Evolutionary conservation across 108 stramenopile genomes (phyloP).

Genomic region (Nitzschia inconspicua): DNA sequence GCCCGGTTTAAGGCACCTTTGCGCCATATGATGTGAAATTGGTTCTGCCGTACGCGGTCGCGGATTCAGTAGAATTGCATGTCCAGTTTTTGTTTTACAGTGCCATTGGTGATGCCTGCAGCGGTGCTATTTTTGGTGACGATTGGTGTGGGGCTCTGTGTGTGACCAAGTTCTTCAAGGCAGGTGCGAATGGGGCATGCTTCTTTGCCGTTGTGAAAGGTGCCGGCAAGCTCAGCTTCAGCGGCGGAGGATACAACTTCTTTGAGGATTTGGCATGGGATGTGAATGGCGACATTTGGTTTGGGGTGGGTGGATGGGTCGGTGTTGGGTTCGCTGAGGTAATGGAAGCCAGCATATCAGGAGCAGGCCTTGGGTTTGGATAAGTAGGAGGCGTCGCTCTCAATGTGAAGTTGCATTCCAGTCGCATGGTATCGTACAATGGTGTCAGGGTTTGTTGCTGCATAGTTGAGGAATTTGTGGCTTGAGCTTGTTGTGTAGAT

Average conservation of each 20-base stretch:
- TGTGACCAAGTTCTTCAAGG: conserved; percentile 35
- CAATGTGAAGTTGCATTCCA: too few relatives aligned
- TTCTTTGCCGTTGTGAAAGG: conserved; percentile 23
- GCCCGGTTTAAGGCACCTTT: too few relatives aligned
- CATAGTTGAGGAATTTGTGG: conserved; percentile 44
- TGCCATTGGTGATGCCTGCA: conserved; percentile 25
- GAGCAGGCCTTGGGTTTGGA: conserved; percentile 33
- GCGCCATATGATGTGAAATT: too few relatives aligned
- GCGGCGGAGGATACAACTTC: conserved; percentile 30
- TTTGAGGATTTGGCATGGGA: conserved; percentile 2
- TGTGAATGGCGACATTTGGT: conserved; percentile 31
- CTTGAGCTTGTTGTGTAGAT: conserved; percentile 24
- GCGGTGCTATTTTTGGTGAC: conserved; percentile 47
- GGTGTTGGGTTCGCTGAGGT: conserved; percentile 21
- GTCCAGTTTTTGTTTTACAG: conserved; percentile 16
- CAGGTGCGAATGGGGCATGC: conserved; percentile 12
- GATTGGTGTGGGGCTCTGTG: conserved; percentile 41
- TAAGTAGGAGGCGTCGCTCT: too few relatives aligned
- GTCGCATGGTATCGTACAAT: conserved; percentile 24
- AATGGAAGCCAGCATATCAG: conserved; percentile 34
- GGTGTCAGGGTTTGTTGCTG: conserved; percentile 42
- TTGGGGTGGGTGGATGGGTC: background rate
- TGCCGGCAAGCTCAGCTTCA: conserved; percentile 35
- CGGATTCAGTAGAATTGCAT: background rate
- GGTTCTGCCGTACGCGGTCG: conserved; percentile 8